Percentiles rank a stretch among this genome's conserved stretches.
phyloP scores from a whole-genome alignment of 2,329 filamentous ascomycete genomes.

The Talaromyces sp. region DNA sequence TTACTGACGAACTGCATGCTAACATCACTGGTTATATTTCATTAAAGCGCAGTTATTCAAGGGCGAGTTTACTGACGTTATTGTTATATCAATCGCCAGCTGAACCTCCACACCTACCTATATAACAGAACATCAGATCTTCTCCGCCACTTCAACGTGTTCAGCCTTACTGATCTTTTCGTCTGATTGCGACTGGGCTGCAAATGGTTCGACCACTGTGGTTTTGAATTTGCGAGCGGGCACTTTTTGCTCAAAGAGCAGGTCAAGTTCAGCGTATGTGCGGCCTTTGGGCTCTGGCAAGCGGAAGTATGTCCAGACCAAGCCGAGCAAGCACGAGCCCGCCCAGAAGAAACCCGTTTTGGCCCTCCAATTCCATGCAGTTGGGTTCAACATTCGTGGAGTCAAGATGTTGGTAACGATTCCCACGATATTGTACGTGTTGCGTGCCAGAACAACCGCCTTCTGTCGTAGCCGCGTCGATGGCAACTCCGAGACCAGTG shows the following conservation, averaged over 20 bases:
- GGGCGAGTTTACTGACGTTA: too few species aligned
- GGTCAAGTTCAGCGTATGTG: slow-evolving; percentile 41
- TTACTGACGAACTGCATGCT: too few species aligned
- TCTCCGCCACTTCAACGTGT: neutral
- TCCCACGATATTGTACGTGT: slow-evolving; percentile 39
- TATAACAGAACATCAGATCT: slow-evolving; percentile 4
- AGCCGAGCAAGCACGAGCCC: slow-evolving; percentile 19
- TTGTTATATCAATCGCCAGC: too few species aligned
- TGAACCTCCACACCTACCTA: too few species aligned
- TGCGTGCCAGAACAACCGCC: slow-evolving; percentile 45
- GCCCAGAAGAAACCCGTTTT: slow-evolving; percentile 32
- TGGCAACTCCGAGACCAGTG: slow-evolving; percentile 43
- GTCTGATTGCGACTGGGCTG: slow-evolving; percentile 32
- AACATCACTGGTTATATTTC: too few species aligned
- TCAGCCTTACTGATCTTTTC: neutral
- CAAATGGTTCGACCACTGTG: slow-evolving; percentile 37
- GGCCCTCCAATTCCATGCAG: slow-evolving; percentile 28
- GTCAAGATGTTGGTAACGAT: slow-evolving; percentile 43
- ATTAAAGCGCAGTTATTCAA: too few species aligned
- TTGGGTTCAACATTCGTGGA: slow-evolving; percentile 42
- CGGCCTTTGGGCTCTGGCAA: slow-evolving; percentile 34
- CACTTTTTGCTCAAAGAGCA: slow-evolving; percentile 40
- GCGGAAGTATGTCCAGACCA: slow-evolving; percentile 1
- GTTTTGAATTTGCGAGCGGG: slow-evolving; percentile 31
- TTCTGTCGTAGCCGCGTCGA: slow-evolving; percentile 45